A percentile compares a stretch with the other conserved stretches of the same genome.
Evolutionary conservation across 176 grass and related monocot genomes (phyloP).

Genomic region (Cocos nucifera): DNA sequence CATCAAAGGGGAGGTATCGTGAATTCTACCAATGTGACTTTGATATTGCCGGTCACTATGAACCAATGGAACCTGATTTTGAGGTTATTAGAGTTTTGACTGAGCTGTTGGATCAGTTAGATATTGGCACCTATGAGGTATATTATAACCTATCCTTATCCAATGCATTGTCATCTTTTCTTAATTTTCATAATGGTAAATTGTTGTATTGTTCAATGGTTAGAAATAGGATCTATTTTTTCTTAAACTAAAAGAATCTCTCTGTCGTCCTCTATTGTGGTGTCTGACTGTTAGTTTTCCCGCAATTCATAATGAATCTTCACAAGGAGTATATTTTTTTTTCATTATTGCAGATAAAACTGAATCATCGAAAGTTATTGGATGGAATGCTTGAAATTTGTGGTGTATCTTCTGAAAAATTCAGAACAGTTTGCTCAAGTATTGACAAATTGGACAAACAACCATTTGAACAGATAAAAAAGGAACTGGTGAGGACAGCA

Average conservation of each 20-base stretch:
- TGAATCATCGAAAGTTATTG: slow-evolving; percentile 88
- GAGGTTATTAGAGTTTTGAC: slow-evolving; percentile 89
- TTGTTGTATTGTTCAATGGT: too few species aligned
- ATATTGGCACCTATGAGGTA: slow-evolving; percentile 79
- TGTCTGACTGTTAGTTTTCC: neutral
- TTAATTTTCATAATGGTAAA: too few species aligned
- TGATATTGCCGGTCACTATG: slow-evolving; percentile 82
- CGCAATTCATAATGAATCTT: neutral
- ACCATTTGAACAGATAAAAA: slow-evolving; percentile 82
- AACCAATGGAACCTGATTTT: slow-evolving; percentile 86
- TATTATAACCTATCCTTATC: too few species aligned
- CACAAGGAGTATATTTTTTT: too few species aligned
- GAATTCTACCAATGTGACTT: slow-evolving; percentile 99
- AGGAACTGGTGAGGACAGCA: slow-evolving; percentile 62
- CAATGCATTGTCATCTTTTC: too few species aligned
- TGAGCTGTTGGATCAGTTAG: slow-evolving; percentile 74
- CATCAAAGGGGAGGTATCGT: slow-evolving; percentile 87
- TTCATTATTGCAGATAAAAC: slow-evolving; percentile 47
- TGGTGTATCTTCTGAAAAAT: slow-evolving; percentile 86
- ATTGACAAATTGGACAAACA: slow-evolving; percentile 96
- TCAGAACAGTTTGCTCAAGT: slow-evolving; percentile 98
- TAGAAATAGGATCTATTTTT: too few species aligned
- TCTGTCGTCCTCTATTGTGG: too few species aligned
- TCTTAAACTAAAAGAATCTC: too few species aligned
- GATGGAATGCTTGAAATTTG: slow-evolving; percentile 97